Base-by-base conservation (phyloP, 1,284 basidiomycete genomes). In the Cryptococcus sp. region DNA sequence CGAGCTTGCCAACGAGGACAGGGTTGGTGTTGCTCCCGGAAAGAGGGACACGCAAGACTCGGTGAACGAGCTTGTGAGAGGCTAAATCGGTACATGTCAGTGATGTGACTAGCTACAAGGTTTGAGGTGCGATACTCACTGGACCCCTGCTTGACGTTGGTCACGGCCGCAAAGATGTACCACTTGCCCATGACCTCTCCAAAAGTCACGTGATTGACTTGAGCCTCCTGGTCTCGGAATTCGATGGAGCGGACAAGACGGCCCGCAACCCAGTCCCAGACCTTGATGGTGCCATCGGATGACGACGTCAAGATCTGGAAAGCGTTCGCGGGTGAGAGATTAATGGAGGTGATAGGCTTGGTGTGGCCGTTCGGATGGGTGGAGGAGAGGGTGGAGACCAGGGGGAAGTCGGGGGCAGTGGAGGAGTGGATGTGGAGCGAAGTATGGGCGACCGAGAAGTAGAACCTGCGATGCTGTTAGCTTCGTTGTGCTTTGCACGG, bases 191-290 rank as follows among this genome's bases (percentile, higher is more conserved):
- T 61, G 6, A 72, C 65, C 49, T 69, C 57, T 18, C 70, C 69
- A 24, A 70, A 55, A 37, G 68, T 66, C 39, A 72, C 59, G 38
- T 72, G 69, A 20, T 60, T 46, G n/a, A 75, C 62, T 55, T 85
- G 82, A 62, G 96, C 86, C 5, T 90, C 84, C 57, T 87, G 83
- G 43, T 81, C 61, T 13, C 59, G 82, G 44, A 89, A 69, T 57
- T 83, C 80, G 55, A 94, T 82, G 1, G 86, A 88, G 61, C 87
- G 85, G 54, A 97, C 79, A 15, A 96, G 78, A 3, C 82, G 80
- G 1, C 87, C 93, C 62, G 97, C 93, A 51, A 95, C 79, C 73
- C 89, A 95, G 78, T 98, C 92, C 95, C 95, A 98, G 12, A 95
- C 79, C 72, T 90, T 86, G 63, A 98, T 77, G 24, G 82, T 83